Evolutionary conservation across 2,329 filamentous ascomycete genomes (phyloP), one percentile per base, ranked within the genome.

Genomic region (Paecilomyces fulvus): DNA sequence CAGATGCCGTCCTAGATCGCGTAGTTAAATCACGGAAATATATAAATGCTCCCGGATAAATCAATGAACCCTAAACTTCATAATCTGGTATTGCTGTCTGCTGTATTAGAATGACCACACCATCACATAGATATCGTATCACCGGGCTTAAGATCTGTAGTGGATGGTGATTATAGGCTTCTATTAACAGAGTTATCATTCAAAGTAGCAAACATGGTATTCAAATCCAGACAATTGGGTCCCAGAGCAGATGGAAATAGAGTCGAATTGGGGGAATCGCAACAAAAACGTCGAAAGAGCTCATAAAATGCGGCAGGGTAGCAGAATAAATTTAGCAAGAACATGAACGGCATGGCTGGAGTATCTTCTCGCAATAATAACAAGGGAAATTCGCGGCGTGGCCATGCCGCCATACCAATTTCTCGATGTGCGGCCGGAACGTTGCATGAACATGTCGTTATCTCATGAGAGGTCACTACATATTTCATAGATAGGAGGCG

Each of bases 171-270:
- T 43, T 43, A 14, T 17, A n/a, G 17, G 37, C 10, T 43, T 43
- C 37, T 20, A 43, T 43, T 43, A 43, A 43, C 37, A 43, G n/a
- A 37, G 37, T 12, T 43, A 43, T 7, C 37, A 43, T 20, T 20
- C 17, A 43, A 17, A 20, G 37, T 43, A 43, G 37, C 37, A n/a
- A 17, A 43, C 37, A 43, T 43, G 37, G 37, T 43, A 43, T 17
- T 43, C 37, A 43, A 63, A 60, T 62, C 61, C 59, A 61, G 55
- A 30, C 48, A 56, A 56, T 52, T 51, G 52, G 51, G 56, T 55
- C 55, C 49, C 31, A 56, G 37, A 54, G 21, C 48, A 9, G 49
- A 54, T 61, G 51, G 53, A 28, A 46, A 54, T 54, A 54, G n/a
- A 49, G 20, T 56, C 30, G 57, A 61, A 54, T 57, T 60, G 61